Base-by-base conservation (phyloP, 192 early-diverging fungal genomes). In the Powellomyces hirtus region DNA sequence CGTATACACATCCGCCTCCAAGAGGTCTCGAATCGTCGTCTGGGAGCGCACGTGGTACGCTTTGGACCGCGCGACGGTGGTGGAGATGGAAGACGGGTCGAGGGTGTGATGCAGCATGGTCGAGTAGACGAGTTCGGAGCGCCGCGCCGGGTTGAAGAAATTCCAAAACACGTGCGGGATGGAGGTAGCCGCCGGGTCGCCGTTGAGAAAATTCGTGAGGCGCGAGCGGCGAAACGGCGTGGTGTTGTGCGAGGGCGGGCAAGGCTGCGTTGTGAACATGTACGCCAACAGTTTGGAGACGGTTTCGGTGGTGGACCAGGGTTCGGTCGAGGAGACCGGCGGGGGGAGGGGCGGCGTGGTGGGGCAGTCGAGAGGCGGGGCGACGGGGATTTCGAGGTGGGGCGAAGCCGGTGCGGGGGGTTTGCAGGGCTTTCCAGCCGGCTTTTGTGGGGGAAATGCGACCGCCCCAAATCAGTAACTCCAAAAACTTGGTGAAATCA, bases 71-170 rank as follows among this genome's bases (percentile, higher is more conserved):
- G 29, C 24, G 37, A 33, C 11, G 13, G 30, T 34, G n/a, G n/a
- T n/a, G n/a, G n/a, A n/a, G n/a, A n/a, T n/a, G n/a, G n/a, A n/a
- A n/a, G n/a, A n/a, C 27, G 58, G 58, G 10, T 33, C 30, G n/a
- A 64, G 62, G 10, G 49, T 50, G 45, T 50, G 62, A 49, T 64
- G 62, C 49, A 64, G 45, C 62, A 64, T 64, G 62, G 50, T 50
- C 29, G 29, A 34, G 35, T 49, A 50, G 5, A 50, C 45, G 31
- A 64, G 45, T 33, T 64, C 62, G 8, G 31, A n/a, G 27, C 62
- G 62, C 13, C 45, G 40, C 11, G 62, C 62, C 27, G 44, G 20
- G 45, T 16, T n/a, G 44, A 64, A 64, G 49, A 64, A 64, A 22
- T 64, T 13, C 44, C 26, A 64, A 22, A 49, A 24, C 1, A 64